phyloP scores from a whole-genome alignment of 495 filamentous ascomycete genomes.

The Tetracladium setigerum region DNA sequence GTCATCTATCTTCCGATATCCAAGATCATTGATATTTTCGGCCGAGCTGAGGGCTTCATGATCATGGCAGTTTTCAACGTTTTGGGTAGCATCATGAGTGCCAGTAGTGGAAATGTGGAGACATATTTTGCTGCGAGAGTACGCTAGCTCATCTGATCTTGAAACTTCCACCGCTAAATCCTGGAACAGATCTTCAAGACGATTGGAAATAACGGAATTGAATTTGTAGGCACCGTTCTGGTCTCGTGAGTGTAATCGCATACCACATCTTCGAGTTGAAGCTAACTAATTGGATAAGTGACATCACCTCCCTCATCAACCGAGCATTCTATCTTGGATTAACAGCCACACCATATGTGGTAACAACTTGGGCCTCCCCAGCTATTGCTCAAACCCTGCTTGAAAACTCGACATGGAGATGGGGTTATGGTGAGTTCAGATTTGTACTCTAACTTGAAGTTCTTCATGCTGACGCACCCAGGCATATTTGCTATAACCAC shows the following conservation, averaged over 20 bases:
- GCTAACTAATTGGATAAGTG: slow-evolving; percentile 45
- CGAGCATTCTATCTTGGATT: slow-evolving; percentile 51
- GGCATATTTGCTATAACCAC: slow-evolving; percentile 41
- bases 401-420: slow-evolving; percentile 40
- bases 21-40: slow-evolving; percentile 52
- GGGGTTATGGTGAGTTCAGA: slow-evolving; percentile 38
- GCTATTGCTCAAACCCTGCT: slow-evolving; percentile 33
- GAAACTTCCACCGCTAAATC: too few relatives aligned
- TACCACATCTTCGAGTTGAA: slow-evolving; percentile 42
- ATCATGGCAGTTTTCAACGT: slow-evolving; percentile 22
- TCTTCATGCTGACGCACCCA: too few relatives aligned
- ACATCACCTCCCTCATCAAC: slow-evolving; percentile 50
- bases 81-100: slow-evolving; percentile 32
- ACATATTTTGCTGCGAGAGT: slow-evolving; percentile 32
- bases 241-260: slow-evolving; percentile 30
- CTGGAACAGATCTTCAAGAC: too few relatives aligned
- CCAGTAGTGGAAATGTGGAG: slow-evolving; percentile 28
- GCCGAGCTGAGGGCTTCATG: slow-evolving; percentile 29
- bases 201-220: too few relatives aligned
- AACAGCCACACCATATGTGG: slow-evolving; percentile 49
- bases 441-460: too few relatives aligned
- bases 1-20: slow-evolving; percentile 46
- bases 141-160: too few relatives aligned
- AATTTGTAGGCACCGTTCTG: too few relatives aligned
- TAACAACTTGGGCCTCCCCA: slow-evolving; percentile 42